Conservation (phyloP, 495 filamentous ascomycete genomes). For the Geoglossum glabrum region DNA sequence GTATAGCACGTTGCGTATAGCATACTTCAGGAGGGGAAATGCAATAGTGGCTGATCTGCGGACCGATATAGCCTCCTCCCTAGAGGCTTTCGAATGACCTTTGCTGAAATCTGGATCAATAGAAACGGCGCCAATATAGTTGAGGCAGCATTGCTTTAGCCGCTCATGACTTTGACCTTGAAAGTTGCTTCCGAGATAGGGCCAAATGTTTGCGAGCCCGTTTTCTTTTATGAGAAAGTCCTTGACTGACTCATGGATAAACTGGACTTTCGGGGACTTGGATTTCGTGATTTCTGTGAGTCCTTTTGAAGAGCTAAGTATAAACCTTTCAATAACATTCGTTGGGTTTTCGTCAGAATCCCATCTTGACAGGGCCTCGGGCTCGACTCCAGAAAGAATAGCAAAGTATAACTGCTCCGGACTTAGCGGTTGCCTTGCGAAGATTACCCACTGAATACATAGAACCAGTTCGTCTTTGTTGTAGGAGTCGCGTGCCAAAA, state of each 20-base stretch:
- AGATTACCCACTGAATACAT: slow-evolving; percentile 23
- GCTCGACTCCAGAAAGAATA: too few species aligned
- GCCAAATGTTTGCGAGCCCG: slow-evolving; percentile 15
- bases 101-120: too few species aligned
- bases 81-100: too few species aligned
- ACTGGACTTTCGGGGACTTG: slow-evolving; percentile 16
- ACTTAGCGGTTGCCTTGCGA: slow-evolving; percentile 15
- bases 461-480: slow-evolving; percentile 16
- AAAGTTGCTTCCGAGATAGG: slow-evolving; percentile 10
- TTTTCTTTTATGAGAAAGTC: slow-evolving; percentile 18
- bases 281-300: slow-evolving; percentile 17
- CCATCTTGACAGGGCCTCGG: slow-evolving; percentile 3
- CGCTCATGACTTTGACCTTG: too few species aligned
- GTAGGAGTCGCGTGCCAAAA: slow-evolving; percentile 16
- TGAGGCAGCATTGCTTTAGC: too few species aligned
- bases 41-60: slow-evolving; percentile 9
- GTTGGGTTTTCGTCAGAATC: slow-evolving; percentile 5
- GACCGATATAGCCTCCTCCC: slow-evolving; percentile 7
- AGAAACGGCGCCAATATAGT: too few species aligned
- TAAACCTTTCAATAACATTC: slow-evolving; percentile 10
- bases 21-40: slow-evolving; percentile 28
- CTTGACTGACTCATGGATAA: slow-evolving; percentile 24
- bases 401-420: slow-evolving; percentile 20
- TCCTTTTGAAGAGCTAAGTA: slow-evolving; percentile 19
- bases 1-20: slow-evolving; percentile 20